Evolutionary conservation across 73 alveolate species (phyloP), one percentile per base, ranked within the genome.

Genomic region (Stentor roeselii): DNA sequence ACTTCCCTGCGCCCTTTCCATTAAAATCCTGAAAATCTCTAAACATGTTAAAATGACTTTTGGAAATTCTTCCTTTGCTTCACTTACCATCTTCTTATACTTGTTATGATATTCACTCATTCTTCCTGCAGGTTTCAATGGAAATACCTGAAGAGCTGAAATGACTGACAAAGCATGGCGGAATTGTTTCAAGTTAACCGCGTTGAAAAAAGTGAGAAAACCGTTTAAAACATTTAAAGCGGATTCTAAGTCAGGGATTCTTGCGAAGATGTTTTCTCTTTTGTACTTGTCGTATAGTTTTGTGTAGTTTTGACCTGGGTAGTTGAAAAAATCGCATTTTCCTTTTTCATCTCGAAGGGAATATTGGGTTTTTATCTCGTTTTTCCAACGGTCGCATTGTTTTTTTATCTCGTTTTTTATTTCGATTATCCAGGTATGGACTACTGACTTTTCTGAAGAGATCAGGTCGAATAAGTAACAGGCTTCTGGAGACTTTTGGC

Each of bases 401-500:
- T 30, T 34, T 30, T 67, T n/a, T 1, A 67, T 67, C 34, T 67
- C 80, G 14, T 67, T n/a, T 67, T 67, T 67, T 34, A 67, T 67
- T 67, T 67, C 80, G 37, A 67, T 21, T 21, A 67, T 67, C 80
- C 80, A 67, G 1, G 80, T 34, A 1, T 30, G 27, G 11, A 67
- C 1, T 2, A 67, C 80, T 21, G 21, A 27, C 34, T 34, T 27
- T 27, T n/a, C 21, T 1, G 21, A 11, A 21, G 15, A 36, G 41
- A 67, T 32, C 37, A 67, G 37, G 37, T 67, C 80, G 34, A 27
- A 67, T 1, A 67, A 34, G 14, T 11, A n/a, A 21, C n/a, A 15
- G 37, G 80, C 80, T 67, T 67, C 80, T 30, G 50, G 80, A 0
- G 80, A 21, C 34, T 67, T 67, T 67, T 67, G 80, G 21, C 50